Percentiles rank a stretch among this genome's conserved stretches.
Evolutionary conservation across 2,329 filamentous ascomycete genomes (phyloP).

Genomic region (Alternaria angustiovoidea): DNA sequence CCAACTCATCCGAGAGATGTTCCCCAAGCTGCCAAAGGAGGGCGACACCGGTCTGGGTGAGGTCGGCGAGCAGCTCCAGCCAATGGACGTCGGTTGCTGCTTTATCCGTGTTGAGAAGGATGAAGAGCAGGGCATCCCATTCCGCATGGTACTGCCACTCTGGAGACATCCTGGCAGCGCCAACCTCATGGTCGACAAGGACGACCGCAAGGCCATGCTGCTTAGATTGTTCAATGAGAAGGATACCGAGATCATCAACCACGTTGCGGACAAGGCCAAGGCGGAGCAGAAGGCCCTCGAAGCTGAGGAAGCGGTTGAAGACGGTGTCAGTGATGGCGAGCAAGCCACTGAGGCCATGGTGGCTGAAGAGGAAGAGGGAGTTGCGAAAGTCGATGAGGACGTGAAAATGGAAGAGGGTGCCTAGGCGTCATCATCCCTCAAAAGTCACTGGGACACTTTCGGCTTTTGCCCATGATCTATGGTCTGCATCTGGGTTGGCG

Average conservation of each 20-base stretch:
- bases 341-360: constrained; percentile 13
- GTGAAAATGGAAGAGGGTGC: constrained; percentile 12
- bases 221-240: constrained; percentile 90
- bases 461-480: constrained; percentile 2
- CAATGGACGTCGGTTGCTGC: constrained; percentile 88
- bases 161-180: constrained; percentile 93
- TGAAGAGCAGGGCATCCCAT: constrained; percentile 69
- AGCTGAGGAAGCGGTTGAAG: constrained; percentile 27
- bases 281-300: constrained; percentile 28
- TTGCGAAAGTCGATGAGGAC: constrained; percentile 9
- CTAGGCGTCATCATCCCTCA: background rate
- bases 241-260: constrained; percentile 71
- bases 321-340: constrained; percentile 10
- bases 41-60: constrained; percentile 81
- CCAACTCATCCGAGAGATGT: constrained; percentile 92
- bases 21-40: constrained; percentile 82
- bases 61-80: constrained; percentile 81
- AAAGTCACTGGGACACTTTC: background rate
- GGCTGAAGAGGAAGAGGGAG: constrained; percentile 13
- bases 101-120: constrained; percentile 84
- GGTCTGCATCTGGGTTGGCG: constrained; percentile 15
- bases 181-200: constrained; percentile 98
- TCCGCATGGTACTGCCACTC: constrained; percentile 87
- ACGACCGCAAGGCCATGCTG: constrained; percentile 90
- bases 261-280: constrained; percentile 46